Conservation (phyloP, 768 basidiomycete genomes). For the Boletus fagicola region DNA sequence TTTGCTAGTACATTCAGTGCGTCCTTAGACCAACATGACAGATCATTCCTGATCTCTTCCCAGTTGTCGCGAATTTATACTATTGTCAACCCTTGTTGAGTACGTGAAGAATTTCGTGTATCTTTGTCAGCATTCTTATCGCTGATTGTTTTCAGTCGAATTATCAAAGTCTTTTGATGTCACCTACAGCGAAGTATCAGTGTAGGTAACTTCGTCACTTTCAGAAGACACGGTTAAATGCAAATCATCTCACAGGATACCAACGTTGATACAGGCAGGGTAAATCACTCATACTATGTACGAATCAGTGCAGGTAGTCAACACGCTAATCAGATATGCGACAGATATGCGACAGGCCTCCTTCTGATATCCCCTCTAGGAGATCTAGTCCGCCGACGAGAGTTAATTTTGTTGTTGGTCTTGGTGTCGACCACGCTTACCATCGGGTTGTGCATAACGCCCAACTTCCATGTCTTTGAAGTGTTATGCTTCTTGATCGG, state of each 20-base stretch:
- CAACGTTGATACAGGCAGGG: conserved; percentile 69
- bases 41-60: neutral
- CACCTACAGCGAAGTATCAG: conserved; percentile 37
- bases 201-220: conserved; percentile 18
- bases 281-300: conserved; percentile 25
- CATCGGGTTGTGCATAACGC: conserved; percentile 68
- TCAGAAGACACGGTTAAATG: neutral
- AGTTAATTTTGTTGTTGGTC: conserved; percentile 61
- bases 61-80: conserved; percentile 74
- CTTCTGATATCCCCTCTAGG: conserved; percentile 79
- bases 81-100: conserved; percentile 82
- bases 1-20: conserved; percentile 51
- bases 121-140: neutral
- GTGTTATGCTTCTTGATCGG: conserved; percentile 71
- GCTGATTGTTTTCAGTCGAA: conserved; percentile 20
- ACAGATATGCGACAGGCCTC: conserved; percentile 68
- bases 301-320: neutral
- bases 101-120: conserved; percentile 28
- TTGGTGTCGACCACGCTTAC: conserved; percentile 55
- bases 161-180: conserved; percentile 41
- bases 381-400: conserved; percentile 75
- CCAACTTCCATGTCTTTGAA: conserved; percentile 59
- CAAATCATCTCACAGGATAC: conserved; percentile 43
- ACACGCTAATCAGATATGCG: conserved; percentile 52
- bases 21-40: neutral